Percentiles rank a stretch among this genome's conserved stretches.
phyloP scores from a whole-genome alignment of 805 yeast genomes.

The Brettanomyces bruxellensis region DNA sequence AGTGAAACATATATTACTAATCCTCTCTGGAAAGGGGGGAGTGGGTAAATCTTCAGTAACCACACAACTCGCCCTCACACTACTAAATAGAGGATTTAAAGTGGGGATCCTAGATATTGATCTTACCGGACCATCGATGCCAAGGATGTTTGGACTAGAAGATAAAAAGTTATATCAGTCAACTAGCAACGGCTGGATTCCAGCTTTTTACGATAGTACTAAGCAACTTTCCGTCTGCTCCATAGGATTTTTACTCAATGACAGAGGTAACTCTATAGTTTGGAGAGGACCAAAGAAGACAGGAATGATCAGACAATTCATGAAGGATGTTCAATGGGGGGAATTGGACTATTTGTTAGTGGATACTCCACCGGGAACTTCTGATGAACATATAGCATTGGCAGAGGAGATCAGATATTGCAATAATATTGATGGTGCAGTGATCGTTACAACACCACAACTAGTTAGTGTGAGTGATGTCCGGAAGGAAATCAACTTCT shows the following conservation, averaged over 20 bases:
- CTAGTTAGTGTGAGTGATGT: constrained; percentile 91
- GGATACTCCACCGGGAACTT: constrained; percentile 98
- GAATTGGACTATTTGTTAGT: constrained; percentile 69
- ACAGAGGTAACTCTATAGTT: constrained; percentile 84
- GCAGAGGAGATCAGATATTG: constrained; percentile 75
- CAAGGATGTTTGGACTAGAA: constrained; percentile 94
- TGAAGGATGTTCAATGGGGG: constrained; percentile 90
- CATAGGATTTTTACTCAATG: constrained; percentile 75
- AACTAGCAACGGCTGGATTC: constrained; percentile 89
- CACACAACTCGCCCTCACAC: constrained; percentile 81
- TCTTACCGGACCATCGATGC: constrained; percentile 92
- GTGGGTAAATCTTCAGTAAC: constrained; percentile 97
- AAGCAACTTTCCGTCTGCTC: constrained; percentile 66
- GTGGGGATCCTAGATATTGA: constrained; percentile 97
- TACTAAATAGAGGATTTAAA: constrained; percentile 58
- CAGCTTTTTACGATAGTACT: constrained; percentile 47
- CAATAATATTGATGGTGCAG: constrained; percentile 80
- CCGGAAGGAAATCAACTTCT: constrained; percentile 85
- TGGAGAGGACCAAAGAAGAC: constrained; percentile 99
- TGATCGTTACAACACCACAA: constrained; percentile 95
- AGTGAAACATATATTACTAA: constrained; percentile 70
- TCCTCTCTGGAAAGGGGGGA: constrained; percentile 93
- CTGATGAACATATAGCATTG: constrained; percentile 95
- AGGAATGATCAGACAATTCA: constrained; percentile 92
- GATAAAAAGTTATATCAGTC: constrained; percentile 71